Evolutionary conservation across 2,329 filamentous ascomycete genomes (phyloP).

Genomic region (Cladosporium cucumerinum): DNA sequence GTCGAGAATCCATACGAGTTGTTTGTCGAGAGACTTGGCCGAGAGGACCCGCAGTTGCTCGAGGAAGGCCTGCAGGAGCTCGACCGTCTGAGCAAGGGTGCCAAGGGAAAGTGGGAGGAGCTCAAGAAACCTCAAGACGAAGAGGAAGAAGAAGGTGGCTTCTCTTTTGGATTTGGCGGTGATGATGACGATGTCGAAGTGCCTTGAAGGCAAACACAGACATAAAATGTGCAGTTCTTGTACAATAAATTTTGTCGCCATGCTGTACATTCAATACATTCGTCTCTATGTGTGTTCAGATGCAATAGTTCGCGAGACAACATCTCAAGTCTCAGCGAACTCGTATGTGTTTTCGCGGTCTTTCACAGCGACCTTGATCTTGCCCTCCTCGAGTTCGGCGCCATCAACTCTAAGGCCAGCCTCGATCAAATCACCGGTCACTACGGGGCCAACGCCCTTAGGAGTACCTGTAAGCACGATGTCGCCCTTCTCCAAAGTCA

Average conservation of each 20-base stretch:
- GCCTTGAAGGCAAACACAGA: conserved; percentile 18
- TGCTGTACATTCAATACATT: background rate
- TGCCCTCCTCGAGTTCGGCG: conserved; percentile 78
- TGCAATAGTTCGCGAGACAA: background rate
- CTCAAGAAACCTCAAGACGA: conserved; percentile 57
- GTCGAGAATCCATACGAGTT: conserved; percentile 69
- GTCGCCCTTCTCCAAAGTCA: conserved; percentile 89
- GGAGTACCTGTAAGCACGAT: conserved; percentile 95
- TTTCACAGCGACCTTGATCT: conserved; percentile 77
- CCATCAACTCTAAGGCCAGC: conserved; percentile 77
- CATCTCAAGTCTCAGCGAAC: conserved; percentile 54
- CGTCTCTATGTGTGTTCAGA: background rate
- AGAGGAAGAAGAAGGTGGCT: conserved; percentile 55
- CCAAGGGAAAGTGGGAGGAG: conserved; percentile 83
- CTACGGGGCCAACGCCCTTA: conserved; percentile 86
- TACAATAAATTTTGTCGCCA: background rate
- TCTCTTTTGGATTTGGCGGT: conserved; percentile 59
- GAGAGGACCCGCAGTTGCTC: conserved; percentile 64
- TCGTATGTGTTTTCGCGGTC: conserved; percentile 74
- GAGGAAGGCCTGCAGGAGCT: conserved; percentile 62
- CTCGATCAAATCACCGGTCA: conserved; percentile 80
- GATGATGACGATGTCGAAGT: conserved; percentile 41
- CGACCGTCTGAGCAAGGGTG: conserved; percentile 59
- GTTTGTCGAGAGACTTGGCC: conserved; percentile 67
- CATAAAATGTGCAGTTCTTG: background rate